Evolutionary conservation across 495 filamentous ascomycete genomes (phyloP).

Genomic region (Friedmanniomyces endolithicus): DNA sequence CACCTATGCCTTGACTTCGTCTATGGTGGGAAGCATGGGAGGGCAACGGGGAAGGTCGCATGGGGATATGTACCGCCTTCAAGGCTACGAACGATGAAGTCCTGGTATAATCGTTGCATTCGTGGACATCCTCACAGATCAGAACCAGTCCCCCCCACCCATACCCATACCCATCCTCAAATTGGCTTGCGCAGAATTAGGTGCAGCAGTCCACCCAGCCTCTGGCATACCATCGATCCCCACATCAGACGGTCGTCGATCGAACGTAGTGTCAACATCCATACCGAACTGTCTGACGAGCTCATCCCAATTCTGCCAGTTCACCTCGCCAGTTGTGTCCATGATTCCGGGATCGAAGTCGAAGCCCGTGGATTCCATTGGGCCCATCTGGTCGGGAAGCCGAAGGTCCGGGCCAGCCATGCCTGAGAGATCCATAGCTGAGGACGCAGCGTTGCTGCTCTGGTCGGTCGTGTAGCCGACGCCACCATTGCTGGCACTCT

Average conservation of each 20-base stretch:
- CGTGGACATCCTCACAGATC: not conserved
- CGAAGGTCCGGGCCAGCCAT: not conserved
- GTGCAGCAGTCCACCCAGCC: not conserved
- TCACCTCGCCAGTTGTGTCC: constrained; percentile 11
- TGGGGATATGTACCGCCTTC: too few species aligned
- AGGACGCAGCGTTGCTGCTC: not conserved
- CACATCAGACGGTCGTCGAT: not conserved
- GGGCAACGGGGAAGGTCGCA: too few species aligned
- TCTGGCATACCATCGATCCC: not conserved
- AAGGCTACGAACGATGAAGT: too few species aligned
- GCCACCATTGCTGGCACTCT: not conserved
- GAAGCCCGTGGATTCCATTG: not conserved
- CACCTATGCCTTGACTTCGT: too few species aligned
- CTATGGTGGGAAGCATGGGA: too few species aligned
- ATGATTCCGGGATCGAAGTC: constrained; percentile 5
- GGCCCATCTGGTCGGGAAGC: not conserved
- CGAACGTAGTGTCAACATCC: constrained; percentile 17
- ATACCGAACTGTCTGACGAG: constrained; percentile 23
- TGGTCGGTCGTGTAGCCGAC: not conserved
- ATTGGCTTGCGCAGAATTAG: constrained; percentile 1
- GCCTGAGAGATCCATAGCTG: not conserved
- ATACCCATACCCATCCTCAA: constrained; percentile 13
- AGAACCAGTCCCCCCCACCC: constrained; percentile 13
- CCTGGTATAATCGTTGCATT: not conserved
- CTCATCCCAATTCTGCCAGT: constrained; percentile 22